Evolutionary conservation across 2,329 filamentous ascomycete genomes (phyloP).

Genomic region (Verticillium nonalfalfae): DNA sequence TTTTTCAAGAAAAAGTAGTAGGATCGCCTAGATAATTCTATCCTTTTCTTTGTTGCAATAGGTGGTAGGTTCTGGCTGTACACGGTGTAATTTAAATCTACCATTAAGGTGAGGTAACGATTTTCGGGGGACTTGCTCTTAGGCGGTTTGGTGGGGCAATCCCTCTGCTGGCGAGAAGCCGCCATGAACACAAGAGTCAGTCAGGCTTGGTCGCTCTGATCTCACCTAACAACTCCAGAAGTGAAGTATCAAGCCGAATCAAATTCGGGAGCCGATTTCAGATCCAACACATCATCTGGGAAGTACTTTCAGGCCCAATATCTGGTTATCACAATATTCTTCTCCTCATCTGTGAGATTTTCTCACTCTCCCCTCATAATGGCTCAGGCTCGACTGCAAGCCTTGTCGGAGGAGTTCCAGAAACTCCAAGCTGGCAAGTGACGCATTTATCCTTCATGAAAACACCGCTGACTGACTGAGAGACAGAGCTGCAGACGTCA

Average conservation of each 20-base stretch:
- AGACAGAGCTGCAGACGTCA: conserved; percentile 67
- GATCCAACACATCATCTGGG: not conserved
- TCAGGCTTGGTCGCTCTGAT: not conserved
- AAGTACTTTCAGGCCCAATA: not conserved
- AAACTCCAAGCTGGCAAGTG: conserved; percentile 72
- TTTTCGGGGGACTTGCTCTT: not conserved
- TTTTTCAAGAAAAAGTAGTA: no score
- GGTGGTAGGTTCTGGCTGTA: not conserved
- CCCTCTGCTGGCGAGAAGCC: not conserved
- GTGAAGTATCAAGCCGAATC: not conserved
- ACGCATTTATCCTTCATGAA: not conserved
- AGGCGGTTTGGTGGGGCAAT: not conserved
- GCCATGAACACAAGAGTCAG: not conserved
- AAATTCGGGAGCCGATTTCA: no score
- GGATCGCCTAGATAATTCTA: not conserved
- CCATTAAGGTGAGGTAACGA: not conserved
- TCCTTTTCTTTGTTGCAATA: no score
- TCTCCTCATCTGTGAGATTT: not conserved
- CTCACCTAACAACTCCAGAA: not conserved
- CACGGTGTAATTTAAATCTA: not conserved
- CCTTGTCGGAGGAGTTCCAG: conserved; percentile 80
- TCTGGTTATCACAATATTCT: not conserved
- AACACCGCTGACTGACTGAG: not conserved
- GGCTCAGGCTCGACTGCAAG: conserved; percentile 74
- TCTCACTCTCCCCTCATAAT: conserved; percentile 33